phyloP scores from a whole-genome alignment of 352 stramenopile species.

The Pythium coloratum region DNA sequence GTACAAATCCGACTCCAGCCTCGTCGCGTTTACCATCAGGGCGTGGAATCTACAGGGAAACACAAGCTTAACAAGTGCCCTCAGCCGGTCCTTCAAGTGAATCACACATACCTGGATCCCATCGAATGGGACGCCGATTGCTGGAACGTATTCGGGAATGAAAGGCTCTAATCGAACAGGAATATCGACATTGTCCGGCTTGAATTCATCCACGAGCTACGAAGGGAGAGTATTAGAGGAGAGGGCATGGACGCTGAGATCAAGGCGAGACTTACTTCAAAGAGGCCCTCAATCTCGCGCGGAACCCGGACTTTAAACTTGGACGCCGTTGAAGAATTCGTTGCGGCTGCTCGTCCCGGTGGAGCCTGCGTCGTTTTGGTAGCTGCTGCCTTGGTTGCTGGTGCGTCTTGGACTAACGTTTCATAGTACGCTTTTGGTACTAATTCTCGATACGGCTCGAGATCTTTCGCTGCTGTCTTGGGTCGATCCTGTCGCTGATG shows the following conservation, averaged over 20 bases:
- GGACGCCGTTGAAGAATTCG: not conserved
- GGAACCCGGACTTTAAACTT: constrained; percentile 47
- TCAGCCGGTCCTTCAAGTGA: not conserved
- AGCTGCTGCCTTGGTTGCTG: constrained; percentile 5
- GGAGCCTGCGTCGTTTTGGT: not conserved
- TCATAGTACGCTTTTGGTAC: constrained; percentile 57
- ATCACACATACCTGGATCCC: constrained; percentile 52
- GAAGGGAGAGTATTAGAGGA: constrained; percentile 5
- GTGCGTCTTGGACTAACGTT: constrained; percentile 28
- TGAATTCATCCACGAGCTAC: constrained; percentile 81
- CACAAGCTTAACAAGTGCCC: too few species aligned
- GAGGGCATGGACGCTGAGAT: constrained; percentile 2
- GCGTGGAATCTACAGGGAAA: constrained; percentile 64
- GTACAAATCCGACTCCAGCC: constrained; percentile 80
- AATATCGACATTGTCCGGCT: constrained; percentile 88
- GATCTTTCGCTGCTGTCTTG: constrained; percentile 54
- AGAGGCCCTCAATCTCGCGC: constrained; percentile 54
- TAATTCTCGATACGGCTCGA: constrained; percentile 56
- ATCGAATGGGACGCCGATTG: constrained; percentile 65
- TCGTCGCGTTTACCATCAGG: constrained; percentile 80
- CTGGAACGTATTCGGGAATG: constrained; percentile 91
- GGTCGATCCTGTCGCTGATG: constrained; percentile 26
- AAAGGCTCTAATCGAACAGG: constrained; percentile 92
- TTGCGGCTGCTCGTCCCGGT: not conserved
- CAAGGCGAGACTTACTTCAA: constrained; percentile 37